phyloP scores from a whole-genome alignment of 2,329 filamentous ascomycete genomes.

The Fusarium tuaranense region DNA sequence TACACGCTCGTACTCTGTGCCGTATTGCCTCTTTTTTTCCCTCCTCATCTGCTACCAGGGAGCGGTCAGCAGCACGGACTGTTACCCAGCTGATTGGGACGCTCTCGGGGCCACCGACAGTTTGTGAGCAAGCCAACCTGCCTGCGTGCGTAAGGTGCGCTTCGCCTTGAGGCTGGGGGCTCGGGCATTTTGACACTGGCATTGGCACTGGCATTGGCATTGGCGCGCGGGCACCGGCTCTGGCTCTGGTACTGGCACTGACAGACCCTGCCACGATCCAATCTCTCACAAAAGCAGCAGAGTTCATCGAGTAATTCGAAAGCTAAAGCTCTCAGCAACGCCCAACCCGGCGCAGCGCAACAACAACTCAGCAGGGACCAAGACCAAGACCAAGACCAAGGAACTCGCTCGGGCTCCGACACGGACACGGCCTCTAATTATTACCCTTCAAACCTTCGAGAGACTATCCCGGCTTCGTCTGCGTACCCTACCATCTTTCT shows the following conservation, averaged over 20 bases:
- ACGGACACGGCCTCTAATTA: conserved; percentile 24
- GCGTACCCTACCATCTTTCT: background rate
- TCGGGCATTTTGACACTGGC: conserved; percentile 33
- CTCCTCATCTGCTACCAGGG: background rate
- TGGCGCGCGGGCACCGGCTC: background rate
- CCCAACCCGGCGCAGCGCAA: conserved; percentile 16
- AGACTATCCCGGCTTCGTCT: conserved; percentile 9
- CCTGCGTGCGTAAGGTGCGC: background rate
- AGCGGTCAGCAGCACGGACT: conserved; percentile 33
- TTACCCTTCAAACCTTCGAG: conserved; percentile 16
- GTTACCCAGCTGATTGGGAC: conserved; percentile 36
- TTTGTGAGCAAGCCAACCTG: conserved; percentile 19
- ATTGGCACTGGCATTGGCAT: conserved; percentile 15
- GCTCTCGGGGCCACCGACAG: conserved; percentile 31
- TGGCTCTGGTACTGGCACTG: background rate
- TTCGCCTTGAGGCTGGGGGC: conserved; percentile 25
- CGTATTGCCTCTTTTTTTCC: background rate
- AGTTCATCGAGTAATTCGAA: conserved; percentile 19
- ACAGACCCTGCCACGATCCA: conserved; percentile 23
- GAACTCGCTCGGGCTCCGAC: conserved; percentile 22
- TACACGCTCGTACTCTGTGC: background rate
- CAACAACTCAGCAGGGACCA: conserved; percentile 23
- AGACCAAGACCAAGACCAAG: background rate
- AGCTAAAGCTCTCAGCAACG: conserved; percentile 28
- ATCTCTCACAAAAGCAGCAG: conserved; percentile 1